These are phyloP conservation scores for Hawksworthiomyces lignivorus DNA, from an alignment of 2,329 filamentous ascomycete species.

Conservation along the genomic window DNA sequence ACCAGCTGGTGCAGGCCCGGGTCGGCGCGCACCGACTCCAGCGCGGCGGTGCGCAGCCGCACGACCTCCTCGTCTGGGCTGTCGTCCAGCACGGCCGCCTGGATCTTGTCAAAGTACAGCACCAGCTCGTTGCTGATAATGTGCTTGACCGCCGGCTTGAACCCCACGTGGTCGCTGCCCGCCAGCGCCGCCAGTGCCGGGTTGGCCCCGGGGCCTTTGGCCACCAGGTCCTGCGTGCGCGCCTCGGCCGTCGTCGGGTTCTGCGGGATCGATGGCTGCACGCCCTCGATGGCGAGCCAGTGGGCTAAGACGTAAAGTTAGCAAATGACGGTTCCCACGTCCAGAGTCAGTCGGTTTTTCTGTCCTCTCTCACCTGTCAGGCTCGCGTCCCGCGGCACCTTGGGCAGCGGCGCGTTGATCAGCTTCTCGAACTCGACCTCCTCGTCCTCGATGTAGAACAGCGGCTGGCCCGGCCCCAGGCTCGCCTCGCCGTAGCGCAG, in stretches of 20 bases:
- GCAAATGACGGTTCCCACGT: too few relatives aligned
- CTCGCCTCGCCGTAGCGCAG: slow-evolving; percentile 90
- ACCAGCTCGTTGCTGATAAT: slow-evolving; percentile 93
- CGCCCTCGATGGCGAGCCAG: slow-evolving; percentile 95
- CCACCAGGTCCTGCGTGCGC: slow-evolving; percentile 73
- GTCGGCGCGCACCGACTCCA: slow-evolving; percentile 79
- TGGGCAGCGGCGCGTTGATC: slow-evolving; percentile 91
- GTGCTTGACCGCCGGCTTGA: slow-evolving; percentile 91
- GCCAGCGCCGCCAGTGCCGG: slow-evolving; percentile 74
- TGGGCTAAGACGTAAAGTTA: too few relatives aligned
- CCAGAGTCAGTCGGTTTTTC: too few relatives aligned
- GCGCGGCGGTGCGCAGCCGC: slow-evolving; percentile 69
- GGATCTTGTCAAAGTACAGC: slow-evolving; percentile 94
- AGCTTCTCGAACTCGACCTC: slow-evolving; percentile 98
- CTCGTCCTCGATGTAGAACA: slow-evolving; percentile 97
- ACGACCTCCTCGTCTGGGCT: slow-evolving; percentile 69
- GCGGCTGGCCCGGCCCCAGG: slow-evolving; percentile 82
- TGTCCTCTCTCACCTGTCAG: slow-evolving; percentile 81
- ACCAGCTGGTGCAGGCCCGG: slow-evolving; percentile 91
- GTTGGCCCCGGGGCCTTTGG: slow-evolving; percentile 85
- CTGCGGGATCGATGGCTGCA: slow-evolving; percentile 92
- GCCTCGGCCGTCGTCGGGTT: slow-evolving; percentile 86
- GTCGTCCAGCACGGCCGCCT: slow-evolving; percentile 79
- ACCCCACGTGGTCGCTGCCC: slow-evolving; percentile 72
- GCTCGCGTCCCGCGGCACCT: slow-evolving; percentile 85